A percentile compares a stretch with the other conserved stretches of the same genome.
Evolutionary conservation across 345 rosid species (phyloP).

Genomic region (Excoecaria cochinchinensis): DNA sequence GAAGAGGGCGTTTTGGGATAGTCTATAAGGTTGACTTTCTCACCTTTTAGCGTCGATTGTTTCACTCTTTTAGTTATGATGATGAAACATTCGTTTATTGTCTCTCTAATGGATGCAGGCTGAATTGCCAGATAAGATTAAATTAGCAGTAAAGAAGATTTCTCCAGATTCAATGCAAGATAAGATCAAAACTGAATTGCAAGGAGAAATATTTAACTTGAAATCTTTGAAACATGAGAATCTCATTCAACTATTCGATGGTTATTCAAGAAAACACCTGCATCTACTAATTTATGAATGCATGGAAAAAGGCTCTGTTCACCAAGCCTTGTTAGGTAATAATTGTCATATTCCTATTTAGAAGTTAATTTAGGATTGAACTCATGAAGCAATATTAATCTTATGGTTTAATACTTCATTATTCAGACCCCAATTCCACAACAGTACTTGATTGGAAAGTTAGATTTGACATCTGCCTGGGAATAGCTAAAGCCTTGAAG

Average conservation of each 20-base stretch:
- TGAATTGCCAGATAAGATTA: neutral
- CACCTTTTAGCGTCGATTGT: neutral
- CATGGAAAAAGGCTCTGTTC: conserved; percentile 9
- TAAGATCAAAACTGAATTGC: neutral
- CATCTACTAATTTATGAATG: conserved; percentile 21
- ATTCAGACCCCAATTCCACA: neutral
- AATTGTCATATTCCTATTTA: neutral
- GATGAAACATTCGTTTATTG: neutral
- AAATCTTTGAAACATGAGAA: conserved; percentile 15
- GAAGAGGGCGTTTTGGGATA: conserved; percentile 5
- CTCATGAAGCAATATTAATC: neutral
- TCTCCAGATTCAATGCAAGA: neutral
- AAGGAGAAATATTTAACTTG: neutral
- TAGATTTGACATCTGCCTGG: conserved; percentile 15
- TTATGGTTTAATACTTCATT: too few species aligned
- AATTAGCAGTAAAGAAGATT: conserved; percentile 6
- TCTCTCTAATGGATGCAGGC: neutral
- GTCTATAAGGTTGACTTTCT: conserved; percentile 3
- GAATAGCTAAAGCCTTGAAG: conserved; percentile 20
- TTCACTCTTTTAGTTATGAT: neutral
- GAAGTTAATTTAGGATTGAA: neutral
- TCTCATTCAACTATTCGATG: conserved; percentile 7
- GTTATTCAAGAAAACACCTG: conserved; percentile 7
- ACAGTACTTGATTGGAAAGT: neutral
- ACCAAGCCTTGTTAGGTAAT: conserved; percentile 15